A percentile compares a stretch with the other conserved stretches of the same genome.
Evolutionary conservation across 108 stramenopile genomes (phyloP).

Genomic region (Halocafeteria seosinensis): DNA sequence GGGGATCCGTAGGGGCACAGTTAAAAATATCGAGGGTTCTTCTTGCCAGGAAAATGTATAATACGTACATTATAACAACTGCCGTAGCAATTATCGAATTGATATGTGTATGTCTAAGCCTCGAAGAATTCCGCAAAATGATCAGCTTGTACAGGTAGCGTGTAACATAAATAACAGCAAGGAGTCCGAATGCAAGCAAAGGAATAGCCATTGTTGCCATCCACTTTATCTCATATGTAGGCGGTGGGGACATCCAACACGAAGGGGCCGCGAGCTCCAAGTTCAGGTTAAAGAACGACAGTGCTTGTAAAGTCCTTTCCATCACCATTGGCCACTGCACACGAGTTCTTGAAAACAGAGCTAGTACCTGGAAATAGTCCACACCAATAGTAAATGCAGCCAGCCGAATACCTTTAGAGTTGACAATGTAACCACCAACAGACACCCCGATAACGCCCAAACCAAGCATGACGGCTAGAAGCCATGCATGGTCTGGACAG

Average conservation of each 20-base stretch:
- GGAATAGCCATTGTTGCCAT: conserved; percentile 4
- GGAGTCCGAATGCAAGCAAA: background rate
- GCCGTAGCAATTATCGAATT: background rate
- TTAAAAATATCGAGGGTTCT: conserved; percentile 10
- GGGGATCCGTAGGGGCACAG: conserved; percentile 3
- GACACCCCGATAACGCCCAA: background rate
- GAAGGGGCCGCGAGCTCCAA: conserved; percentile 21
- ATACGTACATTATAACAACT: conserved; percentile 11
- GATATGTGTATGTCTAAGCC: background rate
- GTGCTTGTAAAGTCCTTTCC: conserved; percentile 1
- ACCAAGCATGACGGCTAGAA: background rate
- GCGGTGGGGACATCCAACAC: conserved; percentile 9
- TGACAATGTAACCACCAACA: conserved; percentile 11
- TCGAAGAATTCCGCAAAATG: background rate
- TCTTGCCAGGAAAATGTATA: conserved; percentile 7
- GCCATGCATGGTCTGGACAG: conserved; percentile 17
- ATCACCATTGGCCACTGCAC: conserved; percentile 15
- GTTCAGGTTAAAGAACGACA: conserved; percentile 18
- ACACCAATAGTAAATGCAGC: conserved; percentile 20
- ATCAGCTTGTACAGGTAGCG: background rate
- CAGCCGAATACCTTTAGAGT: conserved; percentile 16
- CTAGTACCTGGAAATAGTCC: conserved; percentile 25
- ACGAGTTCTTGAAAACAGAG: conserved; percentile 10
- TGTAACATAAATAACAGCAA: background rate
- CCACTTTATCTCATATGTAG: conserved; percentile 21